Percentiles rank a stretch among this genome's conserved stretches.
Conservation (phyloP, 177 flowering plant species). For the Vitis hybrid region DNA sequence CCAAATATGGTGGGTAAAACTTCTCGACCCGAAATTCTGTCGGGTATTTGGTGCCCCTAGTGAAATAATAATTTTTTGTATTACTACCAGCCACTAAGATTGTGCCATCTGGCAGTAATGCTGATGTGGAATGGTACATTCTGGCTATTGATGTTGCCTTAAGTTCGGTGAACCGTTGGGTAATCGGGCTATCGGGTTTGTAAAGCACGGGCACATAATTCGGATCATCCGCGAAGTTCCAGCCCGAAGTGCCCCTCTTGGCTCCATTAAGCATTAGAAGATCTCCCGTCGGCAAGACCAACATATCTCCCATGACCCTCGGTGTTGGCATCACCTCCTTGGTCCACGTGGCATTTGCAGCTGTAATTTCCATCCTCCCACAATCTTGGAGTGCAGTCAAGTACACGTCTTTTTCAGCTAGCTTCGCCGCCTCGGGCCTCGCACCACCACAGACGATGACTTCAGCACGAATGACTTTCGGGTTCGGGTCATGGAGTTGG, state of each 20-base stretch:
- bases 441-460: too few relatives aligned
- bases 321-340: conserved; percentile 45
- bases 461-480: too few relatives aligned
- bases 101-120: conserved; percentile 33
- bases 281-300: conserved; percentile 67
- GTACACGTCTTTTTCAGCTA: conserved; percentile 16
- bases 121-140: conserved; percentile 36
- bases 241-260: conserved; percentile 56
- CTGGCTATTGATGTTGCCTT: conserved; percentile 28
- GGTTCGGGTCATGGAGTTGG: too few relatives aligned
- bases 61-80: conserved; percentile 17
- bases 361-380: conserved; percentile 36
- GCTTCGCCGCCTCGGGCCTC: conserved; percentile 2
- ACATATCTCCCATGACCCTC: conserved; percentile 76
- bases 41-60: conserved; percentile 1
- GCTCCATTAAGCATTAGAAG: conserved; percentile 81
- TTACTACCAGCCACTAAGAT: conserved; percentile 28
- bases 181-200: conserved; percentile 18
- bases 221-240: conserved; percentile 59
- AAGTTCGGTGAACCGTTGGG: conserved; percentile 20
- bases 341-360: conserved; percentile 32
- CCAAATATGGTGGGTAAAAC: conserved; percentile 22
- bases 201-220: conserved; percentile 57
- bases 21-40: conserved; percentile 28
- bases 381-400: conserved; percentile 32